Evolutionary conservation across 164 flowering plant genomes (phyloP), one percentile per base, ranked within the genome.

Genomic region (Annona cherimola): DNA sequence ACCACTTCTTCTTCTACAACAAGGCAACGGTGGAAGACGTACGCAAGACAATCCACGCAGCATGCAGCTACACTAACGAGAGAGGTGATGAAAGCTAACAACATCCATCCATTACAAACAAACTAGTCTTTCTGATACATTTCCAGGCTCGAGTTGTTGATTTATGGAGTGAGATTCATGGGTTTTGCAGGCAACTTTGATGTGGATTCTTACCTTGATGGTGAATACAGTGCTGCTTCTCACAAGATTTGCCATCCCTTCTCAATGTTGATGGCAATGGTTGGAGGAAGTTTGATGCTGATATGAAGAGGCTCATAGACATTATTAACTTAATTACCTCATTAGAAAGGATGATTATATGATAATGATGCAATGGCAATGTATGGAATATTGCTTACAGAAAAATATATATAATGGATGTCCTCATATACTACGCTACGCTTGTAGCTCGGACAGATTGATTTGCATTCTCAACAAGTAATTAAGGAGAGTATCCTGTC

Each of bases 1-100:
- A 73, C 5, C 70, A 83, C 77, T 94, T 92, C 62, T 0, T 61
- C 45, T 94, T 94, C 72, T 86, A 84, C 81, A 94, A 94, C 68
- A 81, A 69, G 77, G 97, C 97, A 5, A 84, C 89, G 0, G 63
- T 87, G 16, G 45, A 72, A 46, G 93, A 86, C 45, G 71, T 94
- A 35, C 77, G 81, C 26, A 83, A 82, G 9, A 88, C 97, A 1
- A 67, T 94, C 57, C 75, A 78, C 20, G 89, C 90, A 11, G 98
- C 84, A 20, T 94, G 98, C 61, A 67, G 96, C 74, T 60, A 86
- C 62, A 81, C 85, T 3, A 78, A 78, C 12, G 65, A 79, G 68
- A 80, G 92, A 89, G 96, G 97, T 88, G 57, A 12, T 50, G 57
- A 7, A 50, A 0, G 18, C 14, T 9, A 50, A 16, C 14, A 50